These are phyloP conservation scores for Sherardia arvensis DNA, from an alignment of 257 asterid genomes.

Conservation along the genomic window DNA sequence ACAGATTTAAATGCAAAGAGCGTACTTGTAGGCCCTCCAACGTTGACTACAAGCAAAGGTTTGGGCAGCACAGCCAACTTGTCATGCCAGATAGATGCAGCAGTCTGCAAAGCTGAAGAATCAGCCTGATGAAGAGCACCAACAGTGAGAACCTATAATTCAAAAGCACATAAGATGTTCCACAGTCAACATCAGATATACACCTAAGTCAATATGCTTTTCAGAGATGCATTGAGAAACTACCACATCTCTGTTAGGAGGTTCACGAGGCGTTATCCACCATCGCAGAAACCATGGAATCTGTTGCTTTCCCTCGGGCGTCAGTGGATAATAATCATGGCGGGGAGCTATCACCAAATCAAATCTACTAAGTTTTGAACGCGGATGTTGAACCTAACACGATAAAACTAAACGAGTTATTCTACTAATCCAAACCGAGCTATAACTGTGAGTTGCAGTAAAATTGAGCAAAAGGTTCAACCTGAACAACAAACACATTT, in stretches of 20 bases:
- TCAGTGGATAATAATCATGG: slow-evolving; percentile 78
- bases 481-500: slow-evolving; percentile 75
- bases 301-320: slow-evolving; percentile 60
- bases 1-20: slow-evolving; percentile 13
- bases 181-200: background rate
- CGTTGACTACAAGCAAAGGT: slow-evolving; percentile 68
- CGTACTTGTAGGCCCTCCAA: slow-evolving; percentile 85
- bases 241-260: slow-evolving; percentile 75
- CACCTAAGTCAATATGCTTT: background rate
- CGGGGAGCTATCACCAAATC: slow-evolving; percentile 75
- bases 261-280: slow-evolving; percentile 67
- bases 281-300: slow-evolving; percentile 57
- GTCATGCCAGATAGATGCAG: slow-evolving; percentile 70
- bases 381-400: slow-evolving; percentile 85
- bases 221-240: slow-evolving; percentile 12
- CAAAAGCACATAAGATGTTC: background rate
- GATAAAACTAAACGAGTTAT: slow-evolving; percentile 14
- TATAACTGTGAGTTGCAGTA: background rate
- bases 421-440: background rate
- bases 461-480: slow-evolving; percentile 18
- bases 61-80: slow-evolving; percentile 50
- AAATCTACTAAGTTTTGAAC: slow-evolving; percentile 66
- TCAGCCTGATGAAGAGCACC: slow-evolving; percentile 86
- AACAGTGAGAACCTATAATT: slow-evolving; percentile 60
- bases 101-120: slow-evolving; percentile 49